These are phyloP conservation scores for Pythium folliculosum DNA, from an alignment of 352 stramenopile species.

Conservation along the genomic window DNA sequence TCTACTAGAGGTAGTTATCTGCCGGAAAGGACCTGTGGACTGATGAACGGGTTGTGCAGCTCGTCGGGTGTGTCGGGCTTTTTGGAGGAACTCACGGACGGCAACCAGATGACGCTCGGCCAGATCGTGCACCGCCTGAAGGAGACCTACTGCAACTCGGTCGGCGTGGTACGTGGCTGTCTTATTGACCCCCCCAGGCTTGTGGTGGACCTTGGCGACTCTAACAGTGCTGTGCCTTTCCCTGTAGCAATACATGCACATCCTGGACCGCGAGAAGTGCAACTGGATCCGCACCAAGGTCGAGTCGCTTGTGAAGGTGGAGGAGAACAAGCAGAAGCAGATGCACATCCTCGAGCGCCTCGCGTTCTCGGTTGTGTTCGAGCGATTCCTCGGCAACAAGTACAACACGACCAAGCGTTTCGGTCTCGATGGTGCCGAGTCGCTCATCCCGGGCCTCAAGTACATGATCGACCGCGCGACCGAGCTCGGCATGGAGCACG, in stretches of 20 bases:
- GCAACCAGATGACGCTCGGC: conserved; percentile 91
- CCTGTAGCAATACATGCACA: conserved; percentile 98
- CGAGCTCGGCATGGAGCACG: conserved; percentile 95
- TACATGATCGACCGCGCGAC: conserved; percentile 94
- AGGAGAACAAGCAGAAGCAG: conserved; percentile 92
- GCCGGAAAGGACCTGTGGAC: neutral
- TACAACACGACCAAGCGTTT: conserved; percentile 99
- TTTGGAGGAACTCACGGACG: conserved; percentile 77
- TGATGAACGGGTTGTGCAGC: conserved; percentile 32
- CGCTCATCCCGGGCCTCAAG: conserved; percentile 95
- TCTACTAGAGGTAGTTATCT: conserved; percentile 3
- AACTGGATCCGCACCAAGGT: conserved; percentile 97
- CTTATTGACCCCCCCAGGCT: neutral
- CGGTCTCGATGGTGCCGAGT: conserved; percentile 97
- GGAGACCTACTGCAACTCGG: conserved; percentile 96
- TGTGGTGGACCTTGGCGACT: too few species aligned
- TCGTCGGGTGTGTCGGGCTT: conserved; percentile 89
- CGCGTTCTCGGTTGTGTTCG: conserved; percentile 98
- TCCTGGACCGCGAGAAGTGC: conserved; percentile 94
- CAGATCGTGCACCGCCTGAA: conserved; percentile 93
- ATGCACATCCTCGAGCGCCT: conserved; percentile 97
- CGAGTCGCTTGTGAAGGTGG: conserved; percentile 69
- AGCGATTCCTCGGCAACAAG: conserved; percentile 96
- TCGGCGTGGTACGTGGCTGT: conserved; percentile 86
- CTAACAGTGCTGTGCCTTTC: neutral